Conservation (phyloP, 345 rosid genomes). For the Aegle marmelos region DNA sequence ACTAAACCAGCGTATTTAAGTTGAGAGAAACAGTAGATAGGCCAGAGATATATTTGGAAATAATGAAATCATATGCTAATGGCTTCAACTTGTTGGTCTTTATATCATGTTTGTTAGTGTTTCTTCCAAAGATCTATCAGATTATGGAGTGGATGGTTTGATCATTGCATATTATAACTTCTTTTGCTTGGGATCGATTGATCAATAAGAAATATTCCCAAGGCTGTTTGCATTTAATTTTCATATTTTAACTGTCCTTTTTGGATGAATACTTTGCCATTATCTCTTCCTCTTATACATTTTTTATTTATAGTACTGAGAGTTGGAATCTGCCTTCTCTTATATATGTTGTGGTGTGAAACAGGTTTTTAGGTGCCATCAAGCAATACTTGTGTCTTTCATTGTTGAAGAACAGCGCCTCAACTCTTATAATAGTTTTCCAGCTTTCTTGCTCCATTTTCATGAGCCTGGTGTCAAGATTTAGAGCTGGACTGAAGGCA, state of each 20-base stretch:
- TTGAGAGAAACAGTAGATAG: not conserved
- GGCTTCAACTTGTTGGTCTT: not conserved
- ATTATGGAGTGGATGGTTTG: too few relatives aligned
- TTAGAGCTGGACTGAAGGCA: slow-evolving; percentile 98
- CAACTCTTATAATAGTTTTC: slow-evolving; percentile 93
- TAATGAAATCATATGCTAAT: not conserved
- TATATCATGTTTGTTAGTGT: not conserved
- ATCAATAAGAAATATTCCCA: too few relatives aligned
- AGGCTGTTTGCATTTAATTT: not conserved
- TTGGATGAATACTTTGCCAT: not conserved
- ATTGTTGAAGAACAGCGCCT: slow-evolving; percentile 92
- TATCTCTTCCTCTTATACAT: not conserved
- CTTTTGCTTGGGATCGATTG: not conserved
- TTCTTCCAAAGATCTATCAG: too few relatives aligned
- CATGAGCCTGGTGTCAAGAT: slow-evolving; percentile 93
- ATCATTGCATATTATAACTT: too few relatives aligned
- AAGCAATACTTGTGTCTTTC: slow-evolving; percentile 96
- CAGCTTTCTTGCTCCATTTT: slow-evolving; percentile 99
- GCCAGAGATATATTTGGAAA: not conserved
- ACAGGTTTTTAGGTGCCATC: slow-evolving; percentile 98
- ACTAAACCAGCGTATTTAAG: not conserved
- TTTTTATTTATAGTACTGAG: slow-evolving; percentile 1
- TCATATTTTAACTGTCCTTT: not conserved
- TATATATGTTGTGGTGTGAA: slow-evolving; percentile 21
- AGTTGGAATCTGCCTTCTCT: slow-evolving; percentile 6